Conservation (phyloP, 2,329 filamentous ascomycete species). For the Colletotrichum orbiculare region DNA sequence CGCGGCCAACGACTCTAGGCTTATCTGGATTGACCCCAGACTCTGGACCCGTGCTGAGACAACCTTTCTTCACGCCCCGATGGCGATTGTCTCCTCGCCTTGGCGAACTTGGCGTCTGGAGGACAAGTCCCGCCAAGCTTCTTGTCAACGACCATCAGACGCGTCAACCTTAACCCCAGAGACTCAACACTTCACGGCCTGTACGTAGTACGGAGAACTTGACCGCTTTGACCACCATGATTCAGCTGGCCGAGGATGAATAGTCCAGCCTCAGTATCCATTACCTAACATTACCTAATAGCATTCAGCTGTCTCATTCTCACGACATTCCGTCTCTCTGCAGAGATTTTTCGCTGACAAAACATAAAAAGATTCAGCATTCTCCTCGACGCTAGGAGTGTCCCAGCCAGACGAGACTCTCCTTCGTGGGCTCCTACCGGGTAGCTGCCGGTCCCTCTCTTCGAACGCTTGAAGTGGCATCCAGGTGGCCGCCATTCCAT, state of each 20-base stretch:
- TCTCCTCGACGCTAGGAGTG: not conserved
- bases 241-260: conserved; percentile 22
- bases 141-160: conserved; percentile 36
- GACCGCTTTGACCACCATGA: conserved; percentile 27
- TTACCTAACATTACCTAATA: conserved; percentile 34
- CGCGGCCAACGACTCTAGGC: not conserved
- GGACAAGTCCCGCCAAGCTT: conserved; percentile 27
- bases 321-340: not conserved
- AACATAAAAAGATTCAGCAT: not conserved
- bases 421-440: not conserved
- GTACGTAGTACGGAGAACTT: not conserved
- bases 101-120: conserved; percentile 34
- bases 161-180: conserved; percentile 31
- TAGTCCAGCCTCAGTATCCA: conserved; percentile 11
- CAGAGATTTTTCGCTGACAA: conserved; percentile 3
- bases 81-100: conserved; percentile 26
- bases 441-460: conserved; percentile 13
- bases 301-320: not conserved
- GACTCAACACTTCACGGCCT: conserved; percentile 28
- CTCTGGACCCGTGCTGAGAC: conserved; percentile 34
- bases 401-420: not conserved
- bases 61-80: conserved; percentile 35
- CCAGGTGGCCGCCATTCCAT: conserved; percentile 24
- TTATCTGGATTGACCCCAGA: conserved; percentile 33
- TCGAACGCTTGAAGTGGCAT: not conserved